Evolutionary conservation across 139 green algal species (phyloP), one percentile per base, ranked within the genome.

Genomic region (Desmodesmus armatus): DNA sequence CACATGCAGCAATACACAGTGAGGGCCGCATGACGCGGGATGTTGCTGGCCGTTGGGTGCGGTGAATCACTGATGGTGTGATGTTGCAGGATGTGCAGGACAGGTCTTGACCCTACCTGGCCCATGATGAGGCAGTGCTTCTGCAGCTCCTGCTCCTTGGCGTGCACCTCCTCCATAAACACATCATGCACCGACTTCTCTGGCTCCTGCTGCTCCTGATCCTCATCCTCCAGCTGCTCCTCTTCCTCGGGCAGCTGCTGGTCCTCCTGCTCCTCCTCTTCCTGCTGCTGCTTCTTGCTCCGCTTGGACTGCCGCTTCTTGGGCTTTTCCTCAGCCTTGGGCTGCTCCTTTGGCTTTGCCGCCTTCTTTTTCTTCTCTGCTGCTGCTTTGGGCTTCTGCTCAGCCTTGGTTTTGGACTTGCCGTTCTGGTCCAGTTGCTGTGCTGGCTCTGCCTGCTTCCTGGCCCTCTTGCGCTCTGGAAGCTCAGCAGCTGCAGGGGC

Each of bases 261-360:
- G 27, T 49, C 27, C n/a, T 78, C n/a, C 43, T 62, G 41, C 27
- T 29, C 43, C 27, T 65, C 43, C 63, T 72, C 63, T 41, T 79
- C 43, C 60, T 69, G 60, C 72, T 79, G 43, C 72, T 79, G 27
- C 72, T 53, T 35, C 41, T 63, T 79, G 72, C 72, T 63, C 63
- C 9, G n/a, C n/a, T n/a, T n/a, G n/a, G n/a, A n/a, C n/a, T n/a
- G n/a, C n/a, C n/a, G n/a, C n/a, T n/a, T n/a, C n/a, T n/a, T n/a
- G n/a, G n/a, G n/a, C n/a, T n/a, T n/a, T n/a, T n/a, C n/a, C n/a
- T n/a, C n/a, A n/a, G n/a, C n/a, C n/a, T n/a, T n/a, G n/a, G n/a
- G n/a, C n/a, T 65, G 53, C 53, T 65, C 53, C 53, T n/a, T 65
- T 65, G 53, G 19, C 19, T 21, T 65, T 65, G 53, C 21, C 53